Conservation (phyloP, 129 eudicot genomes). For the carrot (Daucus carota) region DH1_v3.0 NC_030383.2:1757501-1758000, state of each 20-base stretch:
- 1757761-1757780: too few species aligned
- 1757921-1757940: not conserved
- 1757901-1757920: not conserved
- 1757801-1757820: too few species aligned
- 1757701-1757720: not conserved
- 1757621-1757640: not conserved
- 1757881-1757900: too few species aligned
- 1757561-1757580: not conserved
- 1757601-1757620: not conserved
- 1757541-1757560: too few species aligned
- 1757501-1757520: too few species aligned
- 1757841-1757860: too few species aligned
- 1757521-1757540: too few species aligned
- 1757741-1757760: not conserved
- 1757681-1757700: not conserved
- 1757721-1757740: not conserved
- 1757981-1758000: too few species aligned
- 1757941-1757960: not conserved
- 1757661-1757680: not conserved
- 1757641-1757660: not conserved
- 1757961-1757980: not conserved
- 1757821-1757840: too few species aligned
- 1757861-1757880: too few species aligned
- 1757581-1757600: not conserved
- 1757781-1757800: too few species aligned